Base-by-base conservation (phyloP, 306 rosid genomes). In the Castanospermum australe region DNA sequence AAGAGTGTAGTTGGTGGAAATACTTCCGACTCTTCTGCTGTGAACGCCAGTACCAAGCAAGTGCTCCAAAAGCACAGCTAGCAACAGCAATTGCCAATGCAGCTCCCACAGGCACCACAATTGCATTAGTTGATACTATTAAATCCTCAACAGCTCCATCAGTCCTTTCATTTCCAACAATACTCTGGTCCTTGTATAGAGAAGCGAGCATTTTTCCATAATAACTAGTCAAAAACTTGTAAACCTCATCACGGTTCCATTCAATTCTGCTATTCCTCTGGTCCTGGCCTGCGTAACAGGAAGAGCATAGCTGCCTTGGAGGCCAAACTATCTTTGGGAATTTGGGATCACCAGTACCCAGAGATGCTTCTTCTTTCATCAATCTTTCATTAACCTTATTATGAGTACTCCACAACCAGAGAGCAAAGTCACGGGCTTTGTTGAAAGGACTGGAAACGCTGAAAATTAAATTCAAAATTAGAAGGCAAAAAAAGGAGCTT, bases 21-120 rank as follows among this genome's bases (percentile, higher is more conserved):
- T 93, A 95, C 99, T 95, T 95, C 92, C 96, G 98, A 86, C 96
- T 95, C 95, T 95, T 95, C 67, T 95, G 99, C 82, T 88, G 97
- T 0, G 98, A 95, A 17, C 99, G 98, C 99, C 99, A 95, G 90
- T 90, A 93, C 86, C 96, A 95, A 54, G 99, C 99, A 11, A 95
- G 97, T 36, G 95, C 99, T 55, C 99, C 99, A 21, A 95, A 95
- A 71, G 94, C 99, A 80, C 98, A 95, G 83, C 99, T 93, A 79
- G 98, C 99, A 76, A 93, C 85, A 84, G 98, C 98, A 67, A 95
- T 90, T 14, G 98, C 98, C 83, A 95, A 82, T 45, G 99, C 99
- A 57, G 99, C 98, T 65, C 99, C 99, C 32, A 93, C 81, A 28
- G 99, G 99, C 84, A 95, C 99, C 64, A 87, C 97, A 54, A 91